Base-by-base conservation (phyloP, 192 early-diverging fungal species). In the Coemansia sp. region DNA sequence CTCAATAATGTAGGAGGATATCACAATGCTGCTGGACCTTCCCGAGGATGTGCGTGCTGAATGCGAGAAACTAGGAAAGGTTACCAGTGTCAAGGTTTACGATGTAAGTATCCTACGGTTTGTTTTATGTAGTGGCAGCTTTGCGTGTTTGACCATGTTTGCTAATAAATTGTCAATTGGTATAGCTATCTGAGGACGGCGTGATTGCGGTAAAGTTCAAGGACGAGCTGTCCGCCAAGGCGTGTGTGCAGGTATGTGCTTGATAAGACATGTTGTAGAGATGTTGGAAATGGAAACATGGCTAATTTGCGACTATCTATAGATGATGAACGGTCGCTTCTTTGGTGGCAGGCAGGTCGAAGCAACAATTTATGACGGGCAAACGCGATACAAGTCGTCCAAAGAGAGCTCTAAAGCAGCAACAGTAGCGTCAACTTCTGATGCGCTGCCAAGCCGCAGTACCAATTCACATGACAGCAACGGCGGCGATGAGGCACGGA, bases 11-110 rank as follows among this genome's bases (percentile, higher is more conserved):
- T 77, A 91, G 88, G 87, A 88, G 15, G 93, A 97, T 66, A 91
- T 93, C 5, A 87, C 91, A 0, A 64, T 97, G 48, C 60, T 98
- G 32, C 73, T 99, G 17, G 97, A 99, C 41, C 77, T 99, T 60
- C 92, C 95, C 51, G 90, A 96, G 43, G 97, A 99, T 67, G 89
- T 99, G 12, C 87, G 97, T 3, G 82, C 85, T 21, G 97, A 99
- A 62, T 95, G 94, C 68, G 94, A 96, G 65, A 93, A 91, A 59
- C 66, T 96, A 10, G 97, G 97, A 12, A 89, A 91, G 54, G 94
- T 97, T 2, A 95, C 95, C 19, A 97, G 94, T 66, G 92, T 99
- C 5, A 88, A 93, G 43, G 73, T 99, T 11, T 97, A 92, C 69
- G 97, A 99, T 79, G 93, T 93, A 87, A 79, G 88, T 64, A 19